A percentile compares a stretch with the other conserved stretches of the same genome.
phyloP scores from a whole-genome alignment of 2,329 filamentous ascomycete species.

The Capronia epimyces region DNA sequence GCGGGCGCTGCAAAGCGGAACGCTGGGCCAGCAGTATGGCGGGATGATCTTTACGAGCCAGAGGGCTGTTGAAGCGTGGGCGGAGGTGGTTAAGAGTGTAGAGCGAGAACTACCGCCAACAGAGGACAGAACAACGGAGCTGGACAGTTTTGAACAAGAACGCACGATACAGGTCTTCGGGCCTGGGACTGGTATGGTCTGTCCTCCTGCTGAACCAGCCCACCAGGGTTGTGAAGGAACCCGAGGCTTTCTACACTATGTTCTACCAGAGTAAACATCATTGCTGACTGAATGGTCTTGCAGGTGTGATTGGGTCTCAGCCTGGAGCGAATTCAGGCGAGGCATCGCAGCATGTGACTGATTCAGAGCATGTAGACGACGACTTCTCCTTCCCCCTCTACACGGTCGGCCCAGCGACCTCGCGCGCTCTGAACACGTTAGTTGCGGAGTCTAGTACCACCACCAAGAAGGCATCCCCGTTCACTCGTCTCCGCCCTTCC shows the following conservation, averaged over 20 bases:
- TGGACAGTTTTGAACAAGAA: not conserved
- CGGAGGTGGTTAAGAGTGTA: constrained; percentile 33
- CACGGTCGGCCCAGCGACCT: constrained; percentile 46
- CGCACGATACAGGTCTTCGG: not conserved
- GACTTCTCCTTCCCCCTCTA: constrained; percentile 37
- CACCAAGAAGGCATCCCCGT: constrained; percentile 10
- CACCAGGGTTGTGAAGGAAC: not conserved
- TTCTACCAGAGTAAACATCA: too few species aligned
- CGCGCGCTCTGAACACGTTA: constrained; percentile 60
- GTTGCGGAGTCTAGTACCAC: constrained; percentile 35
- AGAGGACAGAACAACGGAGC: not conserved
- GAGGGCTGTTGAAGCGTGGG: constrained; percentile 45
- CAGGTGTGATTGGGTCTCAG: constrained; percentile 7
- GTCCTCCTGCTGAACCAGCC: constrained; percentile 2
- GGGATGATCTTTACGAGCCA: constrained; percentile 49
- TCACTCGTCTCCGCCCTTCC: constrained; percentile 43
- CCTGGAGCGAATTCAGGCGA: too few species aligned
- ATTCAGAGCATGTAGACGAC: not conserved
- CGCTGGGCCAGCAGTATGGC: constrained; percentile 37
- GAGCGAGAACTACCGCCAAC: constrained; percentile 6
- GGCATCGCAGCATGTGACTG: too few species aligned
- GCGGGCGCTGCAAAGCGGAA: constrained; percentile 35
- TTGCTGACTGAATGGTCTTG: not conserved
- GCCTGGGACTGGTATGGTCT: constrained; percentile 30
- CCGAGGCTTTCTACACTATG: too few species aligned